Conservation (phyloP, 1,284 basidiomycete genomes). For the Chondrostereum purpureum region DNA sequence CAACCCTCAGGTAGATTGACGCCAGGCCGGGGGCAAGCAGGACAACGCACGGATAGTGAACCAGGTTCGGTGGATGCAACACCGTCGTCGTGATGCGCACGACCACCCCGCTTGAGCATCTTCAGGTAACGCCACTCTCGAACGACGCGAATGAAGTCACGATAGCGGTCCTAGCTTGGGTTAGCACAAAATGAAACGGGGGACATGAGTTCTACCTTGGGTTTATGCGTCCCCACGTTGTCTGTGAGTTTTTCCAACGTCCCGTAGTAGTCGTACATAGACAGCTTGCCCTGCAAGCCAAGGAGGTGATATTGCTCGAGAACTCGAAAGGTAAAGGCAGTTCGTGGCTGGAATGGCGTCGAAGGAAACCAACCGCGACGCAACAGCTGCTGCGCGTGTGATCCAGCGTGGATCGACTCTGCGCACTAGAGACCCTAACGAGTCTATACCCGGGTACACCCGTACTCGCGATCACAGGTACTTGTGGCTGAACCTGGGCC, state of each 20-base stretch:
- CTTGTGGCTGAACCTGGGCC: not conserved
- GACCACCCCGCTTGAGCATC: slow-evolving; percentile 12
- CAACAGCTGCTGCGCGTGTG: too few relatives aligned
- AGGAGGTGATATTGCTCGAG: not conserved
- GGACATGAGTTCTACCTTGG: too few relatives aligned
- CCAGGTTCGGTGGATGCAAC: slow-evolving; percentile 6
- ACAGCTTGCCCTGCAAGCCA: not conserved
- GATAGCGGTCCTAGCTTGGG: slow-evolving; percentile 4
- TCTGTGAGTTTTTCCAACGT: too few relatives aligned
- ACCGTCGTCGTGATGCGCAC: slow-evolving; percentile 8
- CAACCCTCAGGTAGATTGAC: slow-evolving; percentile 14
- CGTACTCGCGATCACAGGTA: too few relatives aligned
- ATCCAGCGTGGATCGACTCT: too few relatives aligned
- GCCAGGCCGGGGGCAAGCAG: too few relatives aligned
- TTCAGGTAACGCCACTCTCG: slow-evolving; percentile 10
- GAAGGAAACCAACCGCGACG: not conserved
- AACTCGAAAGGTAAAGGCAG: not conserved
- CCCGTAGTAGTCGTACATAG: not conserved
- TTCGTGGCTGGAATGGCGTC: not conserved
- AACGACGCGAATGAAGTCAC: not conserved
- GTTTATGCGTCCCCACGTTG: too few relatives aligned
- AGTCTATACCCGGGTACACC: too few relatives aligned
- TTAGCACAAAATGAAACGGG: too few relatives aligned
- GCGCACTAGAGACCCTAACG: too few relatives aligned
- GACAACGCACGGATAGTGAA: slow-evolving; percentile 8